Evolutionary conservation across 2,329 filamentous ascomycete genomes (phyloP), one percentile per base, ranked within the genome.

Genomic region (Ceratocystis ficicola): DNA sequence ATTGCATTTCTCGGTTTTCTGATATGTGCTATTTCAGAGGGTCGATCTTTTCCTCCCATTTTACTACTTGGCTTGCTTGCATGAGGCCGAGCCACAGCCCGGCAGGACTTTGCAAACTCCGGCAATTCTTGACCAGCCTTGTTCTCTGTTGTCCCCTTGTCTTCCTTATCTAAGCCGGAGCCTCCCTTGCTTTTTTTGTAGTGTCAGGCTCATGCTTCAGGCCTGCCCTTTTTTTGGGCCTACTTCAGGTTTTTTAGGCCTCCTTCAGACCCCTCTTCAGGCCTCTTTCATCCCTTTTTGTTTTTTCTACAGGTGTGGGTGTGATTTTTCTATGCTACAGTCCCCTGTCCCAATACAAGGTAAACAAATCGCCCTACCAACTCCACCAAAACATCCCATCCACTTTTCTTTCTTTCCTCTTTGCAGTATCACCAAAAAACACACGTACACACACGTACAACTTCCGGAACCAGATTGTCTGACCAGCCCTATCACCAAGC

Each of bases 331-430:
- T 46, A 22, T n/a, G n/a, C 44, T 66, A 30, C 5, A 32, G 32
- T 63, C 32, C 46, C 15, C 50, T 63, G 15, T 32, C 55, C 55
- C 3, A 41, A 12, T 15, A n/a, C 55, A 30, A 59, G 5, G 55
- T 59, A 59, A 59, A 36, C 55, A 59, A 59, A 59, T 36, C 55
- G 55, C 15, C 55, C 48, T 48, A 61, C 65, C 44, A 36, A 41
- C 30, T 65, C 55, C 36, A 3, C 36, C 59, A 62, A 46, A 30
- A 55, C 22, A 22, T 52, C 30, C 46, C 62, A 41, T 36, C 36
- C 44, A 32, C 52, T 59, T 60, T 64, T 63, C 63, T 61, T 41
- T 41, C 44, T 41, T 52, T 60, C 52, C 32, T 62, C 25, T 60
- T 15, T 32, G 5, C 44, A 30, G 44, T 63, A 50, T 63, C 44